Conservation (phyloP, 108 stramenopile genomes). For the Skeletonema potamos region DNA sequence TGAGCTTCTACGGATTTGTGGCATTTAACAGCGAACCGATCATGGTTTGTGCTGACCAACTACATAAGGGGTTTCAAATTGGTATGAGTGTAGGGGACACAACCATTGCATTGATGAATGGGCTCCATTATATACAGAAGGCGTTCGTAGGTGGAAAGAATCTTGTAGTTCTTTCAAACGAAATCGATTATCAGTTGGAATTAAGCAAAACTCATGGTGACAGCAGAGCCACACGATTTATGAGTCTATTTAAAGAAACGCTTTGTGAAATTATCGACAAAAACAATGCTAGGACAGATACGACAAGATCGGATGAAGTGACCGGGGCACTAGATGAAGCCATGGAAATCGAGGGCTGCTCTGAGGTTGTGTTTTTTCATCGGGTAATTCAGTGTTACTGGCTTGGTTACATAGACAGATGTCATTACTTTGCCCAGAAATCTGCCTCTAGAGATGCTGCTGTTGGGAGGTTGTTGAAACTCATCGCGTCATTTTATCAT, state of each 20-base stretch:
- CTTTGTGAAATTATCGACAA: not conserved
- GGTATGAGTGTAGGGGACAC: constrained; percentile 1
- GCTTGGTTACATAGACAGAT: not conserved
- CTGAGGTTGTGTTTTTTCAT: not conserved
- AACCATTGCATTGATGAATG: not conserved
- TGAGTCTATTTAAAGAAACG: not conserved
- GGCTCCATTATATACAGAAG: not conserved
- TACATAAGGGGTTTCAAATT: not conserved
- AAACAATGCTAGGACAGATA: not conserved
- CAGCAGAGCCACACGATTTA: not conserved
- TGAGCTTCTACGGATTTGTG: not conserved
- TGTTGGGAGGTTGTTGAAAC: not conserved
- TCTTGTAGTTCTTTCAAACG: not conserved
- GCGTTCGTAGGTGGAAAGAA: not conserved
- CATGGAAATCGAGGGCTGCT: not conserved
- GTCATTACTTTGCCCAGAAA: not conserved
- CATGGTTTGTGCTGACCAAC: not conserved
- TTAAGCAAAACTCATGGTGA: not conserved
- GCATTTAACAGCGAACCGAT: constrained; percentile 1
- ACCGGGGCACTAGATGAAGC: not conserved
- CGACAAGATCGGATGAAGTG: not conserved
- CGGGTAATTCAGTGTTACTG: not conserved
- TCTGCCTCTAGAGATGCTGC: not conserved
- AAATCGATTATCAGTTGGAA: not conserved
- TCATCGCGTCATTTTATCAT: not conserved